Conservation (phyloP, 1,284 basidiomycete genomes). For the Sphaerobolus stellatus region DNA sequence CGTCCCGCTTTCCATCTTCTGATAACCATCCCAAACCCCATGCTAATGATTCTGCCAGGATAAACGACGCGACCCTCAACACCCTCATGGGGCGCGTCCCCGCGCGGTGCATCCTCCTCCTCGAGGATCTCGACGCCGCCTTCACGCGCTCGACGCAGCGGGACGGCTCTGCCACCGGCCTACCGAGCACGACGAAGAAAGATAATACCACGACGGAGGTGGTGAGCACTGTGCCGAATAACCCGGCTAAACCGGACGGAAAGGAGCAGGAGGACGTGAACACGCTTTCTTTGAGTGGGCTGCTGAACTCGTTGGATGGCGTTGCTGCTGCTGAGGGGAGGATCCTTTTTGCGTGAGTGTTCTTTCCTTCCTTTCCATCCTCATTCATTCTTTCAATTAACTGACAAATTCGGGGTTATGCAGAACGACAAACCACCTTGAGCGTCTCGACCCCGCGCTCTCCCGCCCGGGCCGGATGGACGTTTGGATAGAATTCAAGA, state of each 20-base stretch:
- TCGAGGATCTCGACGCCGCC: constrained; percentile 83
- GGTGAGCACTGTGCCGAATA: constrained; percentile 8
- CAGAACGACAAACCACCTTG: constrained; percentile 82
- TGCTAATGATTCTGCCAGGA: constrained; percentile 28
- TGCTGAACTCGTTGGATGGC: constrained; percentile 82
- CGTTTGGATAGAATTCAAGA: constrained; percentile 86
- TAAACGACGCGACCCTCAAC: constrained; percentile 73
- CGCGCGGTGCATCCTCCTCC: constrained; percentile 75
- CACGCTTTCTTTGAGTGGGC: constrained; percentile 74
- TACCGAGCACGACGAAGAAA: constrained; percentile 33
- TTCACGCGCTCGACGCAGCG: constrained; percentile 56
- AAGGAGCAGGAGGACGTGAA: constrained; percentile 51
- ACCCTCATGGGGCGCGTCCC: constrained; percentile 81
- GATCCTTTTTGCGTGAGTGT: constrained; percentile 74
- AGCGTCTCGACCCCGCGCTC: constrained; percentile 78
- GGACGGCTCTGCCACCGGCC: constrained; percentile 43
- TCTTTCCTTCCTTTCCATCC: not conserved
- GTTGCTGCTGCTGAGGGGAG: constrained; percentile 84
- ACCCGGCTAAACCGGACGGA: constrained; percentile 20
- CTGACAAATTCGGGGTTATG: constrained; percentile 4
- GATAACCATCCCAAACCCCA: constrained; percentile 13
- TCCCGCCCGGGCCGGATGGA: constrained; percentile 87
- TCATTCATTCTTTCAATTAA: no score
- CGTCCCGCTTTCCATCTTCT: not conserved
- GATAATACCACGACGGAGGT: constrained; percentile 20